A percentile compares a stretch with the other conserved stretches of the same genome.
These are phyloP conservation scores for Boletus holoroseus DNA, from an alignment of 1,284 basidiomycete genomes.

Conservation along the genomic window DNA sequence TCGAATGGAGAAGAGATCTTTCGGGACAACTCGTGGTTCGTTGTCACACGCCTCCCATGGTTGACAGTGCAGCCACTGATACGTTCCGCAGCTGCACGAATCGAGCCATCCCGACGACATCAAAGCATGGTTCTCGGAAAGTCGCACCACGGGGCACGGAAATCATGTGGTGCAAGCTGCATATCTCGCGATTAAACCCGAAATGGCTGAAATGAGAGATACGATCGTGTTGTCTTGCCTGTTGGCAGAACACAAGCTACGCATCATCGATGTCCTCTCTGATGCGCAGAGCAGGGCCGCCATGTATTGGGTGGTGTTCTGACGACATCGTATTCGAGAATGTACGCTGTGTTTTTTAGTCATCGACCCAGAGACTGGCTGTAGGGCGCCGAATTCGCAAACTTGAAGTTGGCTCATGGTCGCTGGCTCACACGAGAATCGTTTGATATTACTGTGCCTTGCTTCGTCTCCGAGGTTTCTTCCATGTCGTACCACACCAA, in stretches of 20 bases:
- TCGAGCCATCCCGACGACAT: not conserved
- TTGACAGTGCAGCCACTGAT: not conserved
- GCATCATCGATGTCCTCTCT: not conserved
- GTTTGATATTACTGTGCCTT: not conserved
- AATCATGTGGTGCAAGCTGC: not conserved
- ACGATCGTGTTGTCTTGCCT: constrained; percentile 24
- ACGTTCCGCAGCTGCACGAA: constrained; percentile 13
- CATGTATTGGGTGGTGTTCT: constrained; percentile 4
- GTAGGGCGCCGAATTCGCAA: not conserved
- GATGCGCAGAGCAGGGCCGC: not conserved
- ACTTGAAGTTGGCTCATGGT: not conserved
- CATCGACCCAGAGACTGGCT: not conserved
- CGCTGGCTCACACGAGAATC: not conserved
- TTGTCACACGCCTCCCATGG: not conserved
- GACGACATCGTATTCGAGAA: not conserved
- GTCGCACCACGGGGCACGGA: not conserved
- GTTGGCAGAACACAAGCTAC: constrained; percentile 17
- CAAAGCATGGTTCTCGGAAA: constrained; percentile 18
- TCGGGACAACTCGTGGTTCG: constrained; percentile 18
- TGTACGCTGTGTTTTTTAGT: not conserved
- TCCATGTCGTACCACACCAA: not conserved
- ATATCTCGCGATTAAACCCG: constrained; percentile 15
- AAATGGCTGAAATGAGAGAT: constrained; percentile 14
- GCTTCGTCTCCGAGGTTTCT: not conserved
- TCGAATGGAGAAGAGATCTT: constrained; percentile 14